phyloP scores from a whole-genome alignment of 177 flowering plant species.

The Vitis hybrid region DNA sequence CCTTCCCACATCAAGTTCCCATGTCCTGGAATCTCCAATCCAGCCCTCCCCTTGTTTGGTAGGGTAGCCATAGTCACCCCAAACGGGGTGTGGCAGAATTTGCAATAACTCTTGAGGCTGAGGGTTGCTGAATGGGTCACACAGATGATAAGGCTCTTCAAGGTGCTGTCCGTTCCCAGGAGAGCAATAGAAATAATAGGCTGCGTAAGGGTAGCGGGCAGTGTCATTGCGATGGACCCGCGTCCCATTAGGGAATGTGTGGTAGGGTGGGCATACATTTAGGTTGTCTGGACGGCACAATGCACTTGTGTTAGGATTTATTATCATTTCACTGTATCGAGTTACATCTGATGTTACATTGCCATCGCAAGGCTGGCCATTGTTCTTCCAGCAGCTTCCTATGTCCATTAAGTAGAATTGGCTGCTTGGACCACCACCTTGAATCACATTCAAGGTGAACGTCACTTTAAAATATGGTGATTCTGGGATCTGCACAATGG shows the following conservation, averaged over 20 bases:
- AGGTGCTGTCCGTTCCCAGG: conserved; percentile 61
- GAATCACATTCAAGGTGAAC: conserved; percentile 47
- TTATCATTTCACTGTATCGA: conserved; percentile 81
- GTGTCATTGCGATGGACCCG: conserved; percentile 51
- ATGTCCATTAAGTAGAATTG: conserved; percentile 91
- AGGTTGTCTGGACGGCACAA: conserved; percentile 53
- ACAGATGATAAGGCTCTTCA: conserved; percentile 51
- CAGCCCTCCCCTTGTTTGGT: conserved; percentile 56
- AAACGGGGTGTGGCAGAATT: conserved; percentile 60
- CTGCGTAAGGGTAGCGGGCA: conserved; percentile 49
- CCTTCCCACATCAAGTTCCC: conserved; percentile 70
- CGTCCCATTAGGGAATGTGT: conserved; percentile 56
- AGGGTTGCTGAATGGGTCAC: conserved; percentile 83
- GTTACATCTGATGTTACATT: conserved; percentile 68
- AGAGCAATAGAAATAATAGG: conserved; percentile 66
- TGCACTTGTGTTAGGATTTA: conserved; percentile 47
- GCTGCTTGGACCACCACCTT: conserved; percentile 73
- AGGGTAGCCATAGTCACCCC: conserved; percentile 70
- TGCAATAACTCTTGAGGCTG: conserved; percentile 74
- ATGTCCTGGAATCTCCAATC: conserved; percentile 64
- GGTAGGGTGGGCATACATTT: conserved; percentile 60
- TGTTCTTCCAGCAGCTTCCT: conserved; percentile 95
- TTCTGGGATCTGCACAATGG: conserved; percentile 54
- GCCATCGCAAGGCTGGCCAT: conserved; percentile 71
- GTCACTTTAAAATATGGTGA: conserved; percentile 80